phyloP scores from a whole-genome alignment of 148 eudicot species.

The Heliosperma pusillum region DNA sequence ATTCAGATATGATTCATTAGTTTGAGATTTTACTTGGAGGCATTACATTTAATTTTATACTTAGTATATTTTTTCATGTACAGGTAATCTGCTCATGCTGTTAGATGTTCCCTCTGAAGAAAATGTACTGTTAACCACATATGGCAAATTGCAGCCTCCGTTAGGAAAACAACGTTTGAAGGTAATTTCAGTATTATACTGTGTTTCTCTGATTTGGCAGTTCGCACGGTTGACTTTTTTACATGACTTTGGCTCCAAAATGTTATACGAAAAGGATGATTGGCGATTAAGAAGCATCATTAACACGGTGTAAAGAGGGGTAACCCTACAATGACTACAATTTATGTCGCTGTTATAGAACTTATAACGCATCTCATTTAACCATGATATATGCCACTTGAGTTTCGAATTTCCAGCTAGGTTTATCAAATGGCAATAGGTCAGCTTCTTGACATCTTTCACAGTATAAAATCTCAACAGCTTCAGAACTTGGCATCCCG shows the following conservation, averaged over 20 bases:
- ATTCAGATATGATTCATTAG: no score
- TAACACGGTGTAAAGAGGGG: background rate
- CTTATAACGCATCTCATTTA: background rate
- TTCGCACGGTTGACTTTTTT: background rate
- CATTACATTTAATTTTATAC: background rate
- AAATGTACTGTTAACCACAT: slow-evolving; percentile 60
- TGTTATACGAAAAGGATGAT: background rate
- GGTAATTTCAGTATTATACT: slow-evolving; percentile 35
- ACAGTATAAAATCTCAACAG: background rate
- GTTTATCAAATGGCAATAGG: background rate
- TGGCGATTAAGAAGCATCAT: background rate
- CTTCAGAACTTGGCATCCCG: background rate
- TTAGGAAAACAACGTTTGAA: slow-evolving; percentile 92
- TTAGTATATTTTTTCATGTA: background rate
- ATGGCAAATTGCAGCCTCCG: slow-evolving; percentile 96
- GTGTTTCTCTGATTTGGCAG: background rate
- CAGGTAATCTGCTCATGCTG: slow-evolving; percentile 74
- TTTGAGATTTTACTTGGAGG: background rate
- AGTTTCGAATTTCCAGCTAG: background rate
- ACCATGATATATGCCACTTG: background rate
- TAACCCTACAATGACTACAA: background rate
- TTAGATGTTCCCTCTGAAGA: slow-evolving; percentile 72
- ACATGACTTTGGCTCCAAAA: background rate
- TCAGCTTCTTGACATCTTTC: background rate
- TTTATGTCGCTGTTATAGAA: background rate